Conservation (phyloP, 768 basidiomycete species). For the Gymnopilus junonius region DNA sequence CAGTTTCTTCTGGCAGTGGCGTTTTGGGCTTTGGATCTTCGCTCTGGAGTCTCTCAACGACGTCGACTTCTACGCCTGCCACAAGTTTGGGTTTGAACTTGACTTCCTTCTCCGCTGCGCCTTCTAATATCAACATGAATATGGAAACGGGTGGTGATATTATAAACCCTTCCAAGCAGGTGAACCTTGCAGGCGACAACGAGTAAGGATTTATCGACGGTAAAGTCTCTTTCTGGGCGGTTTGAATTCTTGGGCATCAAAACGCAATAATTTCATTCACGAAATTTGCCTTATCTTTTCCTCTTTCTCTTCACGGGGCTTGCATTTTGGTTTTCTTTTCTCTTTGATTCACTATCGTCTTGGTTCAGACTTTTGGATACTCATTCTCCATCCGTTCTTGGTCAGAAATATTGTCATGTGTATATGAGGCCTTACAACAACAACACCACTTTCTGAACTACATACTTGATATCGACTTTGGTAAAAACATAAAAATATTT, state of each 20-base stretch:
- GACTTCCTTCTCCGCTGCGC: background rate
- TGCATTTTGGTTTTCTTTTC: background rate
- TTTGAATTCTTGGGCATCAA: too few species aligned
- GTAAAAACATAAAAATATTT: too few species aligned
- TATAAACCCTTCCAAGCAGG: background rate
- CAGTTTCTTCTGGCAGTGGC: slow-evolving; percentile 7
- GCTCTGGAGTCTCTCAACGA: slow-evolving; percentile 12
- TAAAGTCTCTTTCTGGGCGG: too few species aligned
- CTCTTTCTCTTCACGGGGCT: background rate
- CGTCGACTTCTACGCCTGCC: slow-evolving; percentile 7
- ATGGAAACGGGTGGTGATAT: background rate
- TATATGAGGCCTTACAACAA: too few species aligned
- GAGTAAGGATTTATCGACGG: too few species aligned
- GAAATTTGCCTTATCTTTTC: background rate
- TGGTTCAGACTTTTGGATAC: background rate
- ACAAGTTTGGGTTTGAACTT: slow-evolving; percentile 2
- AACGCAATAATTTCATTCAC: too few species aligned
- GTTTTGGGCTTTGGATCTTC: slow-evolving; percentile 13
- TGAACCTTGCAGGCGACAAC: background rate
- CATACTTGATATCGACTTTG: too few species aligned
- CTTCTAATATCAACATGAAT: background rate
- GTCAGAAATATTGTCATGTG: too few species aligned
- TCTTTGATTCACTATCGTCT: background rate
- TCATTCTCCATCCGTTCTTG: background rate
- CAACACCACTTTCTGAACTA: too few species aligned